phyloP scores from a whole-genome alignment of 495 filamentous ascomycete species.

The Cenococcum geophilum region DNA sequence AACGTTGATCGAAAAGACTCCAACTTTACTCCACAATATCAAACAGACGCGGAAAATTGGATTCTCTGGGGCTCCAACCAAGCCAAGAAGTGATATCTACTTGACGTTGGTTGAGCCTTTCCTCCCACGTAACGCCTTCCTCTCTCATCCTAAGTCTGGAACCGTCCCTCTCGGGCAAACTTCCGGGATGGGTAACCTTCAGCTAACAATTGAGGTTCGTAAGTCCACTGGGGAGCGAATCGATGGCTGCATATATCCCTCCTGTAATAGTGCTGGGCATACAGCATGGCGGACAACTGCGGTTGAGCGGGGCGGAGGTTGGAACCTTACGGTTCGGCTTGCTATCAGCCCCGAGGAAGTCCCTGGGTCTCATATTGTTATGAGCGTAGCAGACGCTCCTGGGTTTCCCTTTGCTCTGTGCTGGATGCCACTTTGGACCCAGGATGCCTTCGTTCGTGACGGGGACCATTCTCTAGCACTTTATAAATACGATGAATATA shows the following conservation, averaged over 20 bases:
- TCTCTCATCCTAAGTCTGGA: constrained; percentile 74
- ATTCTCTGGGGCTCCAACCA: constrained; percentile 88
- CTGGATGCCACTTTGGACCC: constrained; percentile 91
- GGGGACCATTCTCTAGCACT: constrained; percentile 74
- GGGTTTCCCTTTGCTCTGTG: constrained; percentile 81
- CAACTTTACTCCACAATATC: constrained; percentile 78
- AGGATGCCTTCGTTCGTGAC: constrained; percentile 84
- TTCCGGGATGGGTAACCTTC: constrained; percentile 65
- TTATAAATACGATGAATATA: constrained; percentile 79
- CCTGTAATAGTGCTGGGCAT: constrained; percentile 64
- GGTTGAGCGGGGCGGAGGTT: constrained; percentile 66
- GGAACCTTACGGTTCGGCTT: constrained; percentile 83
- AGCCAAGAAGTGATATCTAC: constrained; percentile 88
- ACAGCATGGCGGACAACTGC: constrained; percentile 87
- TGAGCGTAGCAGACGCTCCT: constrained; percentile 79
- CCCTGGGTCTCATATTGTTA: constrained; percentile 74
- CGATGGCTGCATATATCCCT: constrained; percentile 78
- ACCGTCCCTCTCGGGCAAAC: constrained; percentile 59
- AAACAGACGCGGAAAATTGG: constrained; percentile 78
- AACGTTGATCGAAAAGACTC: constrained; percentile 72
- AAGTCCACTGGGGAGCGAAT: constrained; percentile 70
- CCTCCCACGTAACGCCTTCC: constrained; percentile 66
- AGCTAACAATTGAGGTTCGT: constrained; percentile 84
- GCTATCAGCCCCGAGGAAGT: constrained; percentile 76
- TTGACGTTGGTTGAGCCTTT: constrained; percentile 71